Percentiles rank a stretch among this genome's conserved stretches.
Conservation (phyloP, 805 yeast genomes). For the Lipomyces spencermartinsiae region DNA sequence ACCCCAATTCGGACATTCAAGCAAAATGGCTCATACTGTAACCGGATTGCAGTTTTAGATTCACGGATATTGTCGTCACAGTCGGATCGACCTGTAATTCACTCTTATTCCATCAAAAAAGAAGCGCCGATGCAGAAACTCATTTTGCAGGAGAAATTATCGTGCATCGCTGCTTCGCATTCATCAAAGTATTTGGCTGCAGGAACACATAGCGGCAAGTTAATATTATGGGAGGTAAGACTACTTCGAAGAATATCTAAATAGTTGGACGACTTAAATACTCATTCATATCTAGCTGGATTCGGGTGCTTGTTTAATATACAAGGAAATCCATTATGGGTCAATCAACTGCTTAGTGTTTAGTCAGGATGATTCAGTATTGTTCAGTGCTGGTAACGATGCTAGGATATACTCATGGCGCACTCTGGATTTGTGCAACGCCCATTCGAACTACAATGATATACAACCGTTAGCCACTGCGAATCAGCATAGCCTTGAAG, state of each 20-base stretch:
- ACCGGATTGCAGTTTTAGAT: slow-evolving; percentile 14
- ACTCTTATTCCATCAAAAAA: slow-evolving; percentile 22
- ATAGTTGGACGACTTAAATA: background rate
- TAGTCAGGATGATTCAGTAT: slow-evolving; percentile 65
- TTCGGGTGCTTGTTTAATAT: slow-evolving; percentile 75
- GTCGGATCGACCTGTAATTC: slow-evolving; percentile 22
- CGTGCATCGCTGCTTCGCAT: slow-evolving; percentile 58
- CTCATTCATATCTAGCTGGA: slow-evolving; percentile 46
- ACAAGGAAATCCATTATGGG: slow-evolving; percentile 86
- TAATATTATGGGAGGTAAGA: slow-evolving; percentile 77
- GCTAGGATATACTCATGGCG: slow-evolving; percentile 80
- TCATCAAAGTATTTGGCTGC: slow-evolving; percentile 61
- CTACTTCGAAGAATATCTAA: background rate
- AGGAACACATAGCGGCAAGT: slow-evolving; percentile 74
- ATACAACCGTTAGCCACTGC: slow-evolving; percentile 41
- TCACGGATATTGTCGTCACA: slow-evolving; percentile 22
- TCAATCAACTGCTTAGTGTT: slow-evolving; percentile 64
- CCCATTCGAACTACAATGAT: slow-evolving; percentile 45
- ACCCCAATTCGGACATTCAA: slow-evolving; percentile 21
- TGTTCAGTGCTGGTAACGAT: slow-evolving; percentile 82
- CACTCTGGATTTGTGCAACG: slow-evolving; percentile 61
- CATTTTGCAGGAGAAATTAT: slow-evolving; percentile 81
- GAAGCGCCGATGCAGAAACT: slow-evolving; percentile 55
- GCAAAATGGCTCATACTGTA: slow-evolving; percentile 21
- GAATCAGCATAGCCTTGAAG: slow-evolving; percentile 53